These are phyloP conservation scores for Polytrichum formosum DNA, from an alignment of 225 moss, liverwort and hornwort species.

Conservation along the genomic window DNA sequence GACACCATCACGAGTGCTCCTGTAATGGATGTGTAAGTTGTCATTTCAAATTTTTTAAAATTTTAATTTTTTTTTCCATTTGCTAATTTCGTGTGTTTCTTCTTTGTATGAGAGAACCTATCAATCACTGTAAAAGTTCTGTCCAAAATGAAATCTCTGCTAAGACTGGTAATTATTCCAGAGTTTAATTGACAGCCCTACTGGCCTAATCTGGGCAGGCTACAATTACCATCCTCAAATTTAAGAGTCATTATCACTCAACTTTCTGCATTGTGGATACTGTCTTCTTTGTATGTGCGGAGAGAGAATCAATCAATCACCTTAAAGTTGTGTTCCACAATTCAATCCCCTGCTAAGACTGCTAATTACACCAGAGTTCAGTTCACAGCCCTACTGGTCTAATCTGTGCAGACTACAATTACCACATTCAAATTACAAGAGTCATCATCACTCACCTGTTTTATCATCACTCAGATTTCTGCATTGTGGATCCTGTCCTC, in stretches of 20 bases:
- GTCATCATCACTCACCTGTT: neutral
- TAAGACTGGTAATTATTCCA: too few relatives aligned
- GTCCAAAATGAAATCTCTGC: too few relatives aligned
- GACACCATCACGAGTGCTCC: conserved; percentile 68
- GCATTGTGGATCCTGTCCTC: neutral
- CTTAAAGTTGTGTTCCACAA: too few relatives aligned
- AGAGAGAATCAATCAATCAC: too few relatives aligned
- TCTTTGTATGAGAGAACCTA: neutral
- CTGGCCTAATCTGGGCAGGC: too few relatives aligned
- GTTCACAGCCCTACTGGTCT: too few relatives aligned
- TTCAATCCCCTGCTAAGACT: too few relatives aligned
- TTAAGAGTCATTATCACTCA: neutral
- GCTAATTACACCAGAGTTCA: too few relatives aligned
- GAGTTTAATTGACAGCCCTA: too few relatives aligned
- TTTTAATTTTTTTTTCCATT: neutral
- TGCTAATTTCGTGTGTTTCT: neutral
- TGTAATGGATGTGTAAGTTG: conserved; percentile 49
- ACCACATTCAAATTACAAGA: neutral
- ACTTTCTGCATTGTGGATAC: neutral
- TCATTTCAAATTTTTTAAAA: neutral
- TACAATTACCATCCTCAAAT: neutral
- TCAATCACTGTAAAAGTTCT: too few relatives aligned
- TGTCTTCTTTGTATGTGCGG: neutral
- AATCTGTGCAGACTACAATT: too few relatives aligned
- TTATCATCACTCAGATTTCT: neutral